Conservation (phyloP, 192 early-diverging fungal genomes). For the Umbelopsis isabellina region DNA sequence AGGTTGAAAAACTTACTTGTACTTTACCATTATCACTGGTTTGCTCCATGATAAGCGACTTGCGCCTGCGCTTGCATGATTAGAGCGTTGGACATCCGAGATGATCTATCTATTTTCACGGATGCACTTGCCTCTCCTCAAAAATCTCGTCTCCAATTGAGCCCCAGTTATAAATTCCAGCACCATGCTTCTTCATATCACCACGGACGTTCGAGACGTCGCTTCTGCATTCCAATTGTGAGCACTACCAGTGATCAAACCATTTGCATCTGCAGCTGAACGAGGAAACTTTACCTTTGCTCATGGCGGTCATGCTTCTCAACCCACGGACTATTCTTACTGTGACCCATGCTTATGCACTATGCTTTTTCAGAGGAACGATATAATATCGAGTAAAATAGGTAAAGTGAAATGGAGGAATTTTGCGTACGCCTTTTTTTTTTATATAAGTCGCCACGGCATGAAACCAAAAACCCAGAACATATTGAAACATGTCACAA, state of each 20-base stretch:
- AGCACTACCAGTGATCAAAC: background rate
- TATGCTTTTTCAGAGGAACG: no score
- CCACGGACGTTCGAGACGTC: slow-evolving; percentile 3
- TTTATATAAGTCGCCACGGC: no score
- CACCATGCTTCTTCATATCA: slow-evolving; percentile 14
- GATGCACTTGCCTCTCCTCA: background rate
- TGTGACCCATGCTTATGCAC: background rate
- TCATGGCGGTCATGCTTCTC: slow-evolving; percentile 18
- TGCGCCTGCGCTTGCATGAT: background rate
- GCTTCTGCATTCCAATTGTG: background rate
- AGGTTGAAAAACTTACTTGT: background rate
- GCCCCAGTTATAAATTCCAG: slow-evolving; percentile 25
- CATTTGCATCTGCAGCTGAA: background rate
- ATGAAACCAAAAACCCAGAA: no score
- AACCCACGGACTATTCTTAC: background rate
- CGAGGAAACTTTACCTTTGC: background rate
- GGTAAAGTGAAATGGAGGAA: no score
- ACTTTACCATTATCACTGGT: background rate
- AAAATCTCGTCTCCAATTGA: slow-evolving; percentile 1
- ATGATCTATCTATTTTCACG: background rate
- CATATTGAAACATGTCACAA: no score
- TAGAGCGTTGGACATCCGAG: background rate
- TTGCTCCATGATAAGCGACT: background rate
- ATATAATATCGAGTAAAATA: no score
- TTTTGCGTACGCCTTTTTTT: no score